Base-by-base conservation (phyloP, 306 rosid genomes). In the Cyamopsis tetragonoloba region DNA sequence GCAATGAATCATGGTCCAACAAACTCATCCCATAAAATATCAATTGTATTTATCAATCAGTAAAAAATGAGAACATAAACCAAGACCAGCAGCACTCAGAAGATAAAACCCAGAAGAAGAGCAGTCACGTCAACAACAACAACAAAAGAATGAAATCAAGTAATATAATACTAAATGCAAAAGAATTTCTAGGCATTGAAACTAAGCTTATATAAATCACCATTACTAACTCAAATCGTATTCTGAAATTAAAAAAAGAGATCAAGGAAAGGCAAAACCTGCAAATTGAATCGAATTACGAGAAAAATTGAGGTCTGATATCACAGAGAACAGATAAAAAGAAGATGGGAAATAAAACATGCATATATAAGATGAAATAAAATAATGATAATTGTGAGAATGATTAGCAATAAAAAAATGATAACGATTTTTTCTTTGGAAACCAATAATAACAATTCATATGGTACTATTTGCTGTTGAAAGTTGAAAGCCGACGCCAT, bases 251-350 rank as follows among this genome's bases (percentile, higher is more conserved):
- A 20, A 24, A 44, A 30, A 39, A 19, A 0, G 1, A 19, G 19
- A 50, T 66, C n/a, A 39, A 55, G 6, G 15, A 18, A 49, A 11
- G 31, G 20, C 75, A 48, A n/a, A 62, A 86, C 96, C 96, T 88
- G 81, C 70, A 65, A 50, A 4, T 42, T 37, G 57, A 62, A 35
- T 10, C 17, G 50, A 62, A 55, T 46, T 14, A 46, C 39, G n/a
- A 54, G 59, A 66, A 55, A 57, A 78, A 53, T 39, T 61, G 42
- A 62, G 79, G 79, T 74, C 55, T 68, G 70, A 76, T 26, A 47
- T 42, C 59, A 50, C 12, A 61, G 26, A 44, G 18, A 58, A 34
- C 47, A 17, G 69, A 65, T 39, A 11, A 17, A 57, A 71, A 48
- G 42, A 35, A 39, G 5, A 2, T 43, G 57, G 20, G 23, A 5